These are phyloP conservation scores for Pythium brachiatum DNA, from an alignment of 352 stramenopile genomes.

Conservation along the genomic window DNA sequence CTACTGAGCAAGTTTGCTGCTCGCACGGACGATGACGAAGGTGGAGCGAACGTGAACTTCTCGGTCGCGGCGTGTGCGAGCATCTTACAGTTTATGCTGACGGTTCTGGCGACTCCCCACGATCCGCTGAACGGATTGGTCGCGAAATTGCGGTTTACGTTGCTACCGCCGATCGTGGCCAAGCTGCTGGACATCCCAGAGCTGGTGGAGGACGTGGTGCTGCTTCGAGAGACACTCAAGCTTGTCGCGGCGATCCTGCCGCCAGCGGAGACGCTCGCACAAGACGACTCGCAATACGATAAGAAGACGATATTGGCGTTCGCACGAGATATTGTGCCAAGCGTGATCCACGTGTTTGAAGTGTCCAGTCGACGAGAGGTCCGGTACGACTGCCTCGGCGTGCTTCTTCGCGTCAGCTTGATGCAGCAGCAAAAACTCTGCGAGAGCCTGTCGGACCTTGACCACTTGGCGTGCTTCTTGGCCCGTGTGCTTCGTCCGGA, in stretches of 20 bases:
- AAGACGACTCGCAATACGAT: conserved; percentile 20
- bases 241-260: conserved; percentile 50
- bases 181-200: conserved; percentile 39
- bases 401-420: conserved; percentile 47
- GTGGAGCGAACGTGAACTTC: not conserved
- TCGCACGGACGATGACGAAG: not conserved
- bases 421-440: conserved; percentile 30
- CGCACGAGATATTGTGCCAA: conserved; percentile 42
- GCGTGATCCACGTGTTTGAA: conserved; percentile 58
- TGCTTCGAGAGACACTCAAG: conserved; percentile 59
- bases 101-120: conserved; percentile 16
- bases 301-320: conserved; percentile 29
- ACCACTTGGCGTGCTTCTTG: conserved; percentile 48
- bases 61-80: conserved; percentile 7
- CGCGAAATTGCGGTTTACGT: conserved; percentile 36
- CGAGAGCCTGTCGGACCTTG: conserved; percentile 32
- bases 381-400: conserved; percentile 51
- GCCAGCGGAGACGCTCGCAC: conserved; percentile 31
- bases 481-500: conserved; percentile 53
- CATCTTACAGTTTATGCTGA: conserved; percentile 19
- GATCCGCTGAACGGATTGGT: conserved; percentile 21
- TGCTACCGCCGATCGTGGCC: conserved; percentile 44
- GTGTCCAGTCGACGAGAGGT: conserved; percentile 43
- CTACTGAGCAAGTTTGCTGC: conserved; percentile 14
- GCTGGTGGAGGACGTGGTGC: conserved; percentile 40